Base-by-base conservation (phyloP, 1,139 yeast genomes). In the Kodamaea ohmeri region DNA sequence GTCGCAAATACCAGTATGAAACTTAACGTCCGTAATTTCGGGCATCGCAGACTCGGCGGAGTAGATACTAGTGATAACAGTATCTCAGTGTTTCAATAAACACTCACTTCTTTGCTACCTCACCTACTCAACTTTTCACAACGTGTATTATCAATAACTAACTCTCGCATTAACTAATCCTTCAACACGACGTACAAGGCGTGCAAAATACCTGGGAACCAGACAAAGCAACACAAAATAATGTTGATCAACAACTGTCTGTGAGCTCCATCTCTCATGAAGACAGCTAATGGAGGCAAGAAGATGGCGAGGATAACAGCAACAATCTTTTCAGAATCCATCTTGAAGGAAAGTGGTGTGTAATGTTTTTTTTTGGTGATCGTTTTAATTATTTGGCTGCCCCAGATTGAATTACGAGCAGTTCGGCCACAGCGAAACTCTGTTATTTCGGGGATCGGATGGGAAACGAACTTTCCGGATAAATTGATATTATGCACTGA, bases 121-220 rank as follows among this genome's bases (percentile, higher is more conserved):
- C n/a, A n/a, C n/a, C n/a, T n/a, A n/a, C n/a, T n/a, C n/a, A n/a
- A n/a, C n/a, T n/a, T n/a, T n/a, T n/a, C n/a, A n/a, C n/a, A n/a
- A n/a, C n/a, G n/a, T n/a, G n/a, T n/a, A n/a, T n/a, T n/a, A 29
- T 29, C 17, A 13, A 29, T 29, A 18, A 29, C 32, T 17, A 29
- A 16, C 18, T 11, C 18, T 21, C n/a, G n/a, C n/a, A n/a, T n/a
- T 27, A 15, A 20, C 38, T 48, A 44, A 45, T 58, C 54, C 48
- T 55, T 58, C 48, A 76, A 60, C 36, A 78, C 84, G 51, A 79
- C 65, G 61, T 79, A 83, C 51, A 81, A 61, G 36, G 89, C 89
- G 55, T 82, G 86, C 48, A 83, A 63, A 58, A 81, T 80, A 64
- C 83, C 89, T 50, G 89, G 90, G 79, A 83, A 80, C 79, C 79